These are phyloP conservation scores for Avena insularis DNA, from an alignment of 176 grass and related monocot species.

Conservation along the genomic window DNA sequence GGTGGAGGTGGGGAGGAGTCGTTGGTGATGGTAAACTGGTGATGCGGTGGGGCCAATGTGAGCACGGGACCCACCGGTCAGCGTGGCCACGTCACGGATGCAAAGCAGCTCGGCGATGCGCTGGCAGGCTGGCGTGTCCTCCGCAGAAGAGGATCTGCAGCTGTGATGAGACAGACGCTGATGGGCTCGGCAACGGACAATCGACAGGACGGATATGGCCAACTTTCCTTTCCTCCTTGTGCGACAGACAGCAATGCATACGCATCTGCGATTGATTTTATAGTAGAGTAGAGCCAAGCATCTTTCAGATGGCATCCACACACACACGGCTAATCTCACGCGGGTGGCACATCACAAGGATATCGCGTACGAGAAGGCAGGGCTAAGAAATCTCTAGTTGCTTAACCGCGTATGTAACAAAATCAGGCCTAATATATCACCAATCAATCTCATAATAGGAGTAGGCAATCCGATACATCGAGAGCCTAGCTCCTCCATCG, in stretches of 20 bases:
- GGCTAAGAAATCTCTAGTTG: conserved; percentile 11
- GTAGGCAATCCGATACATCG: no score
- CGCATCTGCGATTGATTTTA: not conserved
- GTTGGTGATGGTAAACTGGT: not conserved
- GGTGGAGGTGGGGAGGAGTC: not conserved
- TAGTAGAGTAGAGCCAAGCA: not conserved
- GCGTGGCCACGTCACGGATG: not conserved
- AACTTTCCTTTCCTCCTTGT: not conserved
- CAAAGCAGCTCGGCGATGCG: not conserved
- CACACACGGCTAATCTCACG: not conserved
- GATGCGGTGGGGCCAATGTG: conserved; percentile 17
- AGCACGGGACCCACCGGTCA: not conserved
- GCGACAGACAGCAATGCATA: not conserved
- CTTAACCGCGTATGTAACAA: conserved; percentile 5
- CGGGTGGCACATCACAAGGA: not conserved
- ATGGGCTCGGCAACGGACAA: not conserved
- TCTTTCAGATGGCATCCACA: not conserved
- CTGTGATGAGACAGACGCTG: not conserved
- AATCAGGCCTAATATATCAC: not conserved
- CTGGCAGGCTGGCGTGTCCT: conserved; percentile 4
- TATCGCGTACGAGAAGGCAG: not conserved
- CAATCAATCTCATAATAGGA: not conserved
- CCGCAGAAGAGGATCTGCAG: not conserved
- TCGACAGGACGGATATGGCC: not conserved
- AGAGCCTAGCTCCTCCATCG: no score